Base-by-base conservation (phyloP, 192 early-diverging fungal species). In the Coemansia sp. region DNA sequence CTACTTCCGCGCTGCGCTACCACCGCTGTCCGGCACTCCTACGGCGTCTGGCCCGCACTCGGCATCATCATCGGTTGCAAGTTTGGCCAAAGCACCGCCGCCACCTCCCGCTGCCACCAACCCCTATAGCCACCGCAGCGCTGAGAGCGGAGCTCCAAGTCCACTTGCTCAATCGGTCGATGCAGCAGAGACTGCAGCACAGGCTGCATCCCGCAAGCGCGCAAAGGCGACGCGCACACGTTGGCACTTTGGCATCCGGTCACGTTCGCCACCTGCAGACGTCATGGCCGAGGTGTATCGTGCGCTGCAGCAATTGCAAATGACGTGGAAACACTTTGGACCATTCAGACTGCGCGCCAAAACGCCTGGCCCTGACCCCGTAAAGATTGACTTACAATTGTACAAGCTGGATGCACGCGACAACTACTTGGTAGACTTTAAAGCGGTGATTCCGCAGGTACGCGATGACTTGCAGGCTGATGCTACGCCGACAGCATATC, bases 231-330 rank as follows among this genome's bases (percentile, higher is more conserved):
- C 78, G 17, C 81, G 93, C 51, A 89, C 93, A 6, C 93, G 92
- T 76, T 99, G 98, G 98, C 96, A 99, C 81, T 98, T 97, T 87
- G 98, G 98, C 21, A 98, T 99, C 67, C 89, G 98, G 57, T 94
- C 92, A 24, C 87, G 92, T 63, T 92, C 90, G 67, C 91, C 93
- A 29, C 95, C 98, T 0, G 85, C 87, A 40, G 96, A 98, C 73
- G 95, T 99, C 17, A 98, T 99, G 98, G 85, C 93, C 7, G 98
- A 99, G 73, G 95, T 99, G 10, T 99, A 94, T 81, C 88, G 91
- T 14, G 94, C 96, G 1, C 80, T 99, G 60, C 89, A 90, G 62
- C 95, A 93, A 77, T 84, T 94, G 42, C 87, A 88, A 17, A 97
- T 99, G 90, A 87, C 89, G 71, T 99, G 97, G 97, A 94, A 93